Base-by-base conservation (phyloP, 1,139 yeast species). In the Hansenula sp. region DNA sequence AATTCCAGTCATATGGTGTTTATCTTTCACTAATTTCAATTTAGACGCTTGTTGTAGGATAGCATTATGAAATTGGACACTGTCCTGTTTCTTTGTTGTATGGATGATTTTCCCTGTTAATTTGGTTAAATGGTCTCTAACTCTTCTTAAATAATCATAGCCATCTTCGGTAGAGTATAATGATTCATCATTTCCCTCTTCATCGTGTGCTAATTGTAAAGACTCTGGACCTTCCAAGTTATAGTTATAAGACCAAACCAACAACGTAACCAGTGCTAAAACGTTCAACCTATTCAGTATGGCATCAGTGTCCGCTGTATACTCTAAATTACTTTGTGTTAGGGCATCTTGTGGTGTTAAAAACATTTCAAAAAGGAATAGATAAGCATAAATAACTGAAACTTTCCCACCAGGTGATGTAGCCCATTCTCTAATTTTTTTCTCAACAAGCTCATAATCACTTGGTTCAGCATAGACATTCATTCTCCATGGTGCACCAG, bases 401-500 rank as follows among this genome's bases (percentile, higher is more conserved):
- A 71, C 63, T 49, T 67, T 68, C 28, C 73, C 78, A 50, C 61
- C 68, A 31, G 57, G 53, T 21, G 74, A 66, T 24, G 51, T 54
- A 12, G 73, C 63, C 83, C 84, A 83, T 52, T 77, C 77, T 34
- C 60, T 66, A 37, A 82, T 70, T 56, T 79, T 76, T 33, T 68
- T 67, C 52, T 71, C 77, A 24, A 77, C 85, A 30, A 72, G 68
- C 48, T 66, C 67, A 52, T 76, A 74, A 57, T 77, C 93, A 44
- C 71, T 68, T 18, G 68, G 61, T 8, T 79, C 74, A 2, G 89
- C 85, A 43, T 72, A 74, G 27, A 86, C 94, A 60, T 86, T 87
- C 81, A 86, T 84, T 53, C 89, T 76, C 58, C 85, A 80, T 0
- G 94, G 93, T 2, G 90, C 85, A 1, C 96, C 96, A 7, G 91